Evolutionary conservation across 352 stramenopile genomes (phyloP), one percentile per base, ranked within the genome.

Genomic region (Pythium insidiosum): DNA sequence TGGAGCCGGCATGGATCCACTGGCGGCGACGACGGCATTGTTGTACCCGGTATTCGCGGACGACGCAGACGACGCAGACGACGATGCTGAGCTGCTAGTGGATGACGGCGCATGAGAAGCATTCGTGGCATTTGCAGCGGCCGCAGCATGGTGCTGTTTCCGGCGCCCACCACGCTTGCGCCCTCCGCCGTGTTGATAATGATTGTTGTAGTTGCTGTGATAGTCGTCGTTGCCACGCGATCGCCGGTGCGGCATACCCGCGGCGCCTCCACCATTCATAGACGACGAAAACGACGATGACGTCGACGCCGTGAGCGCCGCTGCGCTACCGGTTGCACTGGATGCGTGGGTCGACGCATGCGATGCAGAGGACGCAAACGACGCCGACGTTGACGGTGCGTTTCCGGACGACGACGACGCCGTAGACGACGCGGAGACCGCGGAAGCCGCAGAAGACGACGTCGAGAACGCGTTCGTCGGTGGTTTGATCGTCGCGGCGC

Each of bases 101-200:
- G 43, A 25, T 38, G 38, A 47, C 13, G 47, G 47, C 7, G 47
- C 47, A 25, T 29, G 46, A 28, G 22, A 21, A 6, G 47, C 4
- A 11, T 29, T 6, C 19, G 28, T 41, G 19, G 35, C n/a, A 19
- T 28, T 41, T n/a, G n/a, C n/a, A n/a, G n/a, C n/a, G n/a, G n/a
- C n/a, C 9, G 35, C 35, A 33, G 16, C 36, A 23, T 58, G 52
- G 38, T 37, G 52, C 35, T 43, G 29, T 20, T 39, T 13, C 6
- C 34, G 34, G 18, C 34, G 34, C 6, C 13, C 13, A 13, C 18
- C 34, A n/a, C 28, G 37, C 37, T 43, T 43, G n/a, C 37, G 37
- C 21, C 37, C 11, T 9, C 29, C 29, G n/a, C 6, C 30, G 29
- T 15, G 30, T 39, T 30, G 11, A 19, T 44, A 13, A n/a, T 28